Conservation (phyloP, 2,329 filamentous ascomycete genomes). For the Cladophialophora psammophila region DNA sequence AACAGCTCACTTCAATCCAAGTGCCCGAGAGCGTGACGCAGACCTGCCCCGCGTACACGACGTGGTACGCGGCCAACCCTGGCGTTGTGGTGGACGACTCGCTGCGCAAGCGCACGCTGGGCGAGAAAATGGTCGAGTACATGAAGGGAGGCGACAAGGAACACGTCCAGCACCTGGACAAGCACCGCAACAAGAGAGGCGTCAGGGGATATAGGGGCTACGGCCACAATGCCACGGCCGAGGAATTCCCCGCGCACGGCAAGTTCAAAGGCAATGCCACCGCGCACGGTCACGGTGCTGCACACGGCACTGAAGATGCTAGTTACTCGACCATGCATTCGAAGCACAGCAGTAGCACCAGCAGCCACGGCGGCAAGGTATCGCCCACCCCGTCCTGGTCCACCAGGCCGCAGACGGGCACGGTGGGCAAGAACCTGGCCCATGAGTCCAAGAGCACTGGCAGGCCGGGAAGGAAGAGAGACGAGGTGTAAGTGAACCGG, state of each 20-base stretch:
- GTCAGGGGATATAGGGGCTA: slow-evolving; percentile 19
- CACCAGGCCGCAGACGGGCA: slow-evolving; percentile 7
- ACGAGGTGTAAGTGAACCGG: slow-evolving; percentile 16
- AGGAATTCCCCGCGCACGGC: slow-evolving; percentile 17
- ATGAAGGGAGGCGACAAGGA: slow-evolving; percentile 21
- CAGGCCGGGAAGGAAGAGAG: slow-evolving; percentile 19
- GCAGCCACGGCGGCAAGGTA: neutral
- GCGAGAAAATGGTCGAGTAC: slow-evolving; percentile 27
- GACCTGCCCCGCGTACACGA: slow-evolving; percentile 25
- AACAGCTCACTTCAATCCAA: slow-evolving; percentile 23
- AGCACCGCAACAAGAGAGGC: slow-evolving; percentile 21
- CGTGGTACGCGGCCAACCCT: slow-evolving; percentile 29
- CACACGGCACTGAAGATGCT: neutral
- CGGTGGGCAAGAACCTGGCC: slow-evolving; percentile 15
- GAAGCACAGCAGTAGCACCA: neutral
- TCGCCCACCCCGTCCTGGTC: slow-evolving; percentile 1
- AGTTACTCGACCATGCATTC: neutral
- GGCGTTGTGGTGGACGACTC: slow-evolving; percentile 27
- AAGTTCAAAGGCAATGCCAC: slow-evolving; percentile 19
- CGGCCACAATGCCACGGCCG: slow-evolving; percentile 13
- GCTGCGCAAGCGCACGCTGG: slow-evolving; percentile 23
- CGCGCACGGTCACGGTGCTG: neutral
- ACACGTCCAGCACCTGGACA: slow-evolving; percentile 20
- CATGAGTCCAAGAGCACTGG: slow-evolving; percentile 14
- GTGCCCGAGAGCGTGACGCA: slow-evolving; percentile 22